Evolutionary conservation across 176 grass and related monocot species (phyloP).

Genomic region (Musa itinerans): DNA sequence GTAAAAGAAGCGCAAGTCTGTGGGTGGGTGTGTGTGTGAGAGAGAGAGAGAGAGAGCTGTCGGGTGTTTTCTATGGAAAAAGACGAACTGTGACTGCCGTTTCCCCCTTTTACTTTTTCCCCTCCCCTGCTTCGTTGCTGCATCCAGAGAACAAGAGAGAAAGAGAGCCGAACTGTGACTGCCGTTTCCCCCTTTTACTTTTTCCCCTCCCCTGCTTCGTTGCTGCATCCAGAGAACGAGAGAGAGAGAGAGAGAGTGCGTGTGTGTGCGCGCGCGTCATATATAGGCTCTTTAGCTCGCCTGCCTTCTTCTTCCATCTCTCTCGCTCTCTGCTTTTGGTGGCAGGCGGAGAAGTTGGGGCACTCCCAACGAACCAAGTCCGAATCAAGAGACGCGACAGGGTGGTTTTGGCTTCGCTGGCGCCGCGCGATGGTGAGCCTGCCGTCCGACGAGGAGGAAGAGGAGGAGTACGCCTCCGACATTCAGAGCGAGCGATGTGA

Average conservation of each 20-base stretch:
- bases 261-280: neutral
- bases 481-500: slow-evolving; percentile 36
- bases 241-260: too few species aligned
- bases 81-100: too few species aligned
- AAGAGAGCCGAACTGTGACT: too few species aligned
- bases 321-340: neutral
- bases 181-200: too few species aligned
- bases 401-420: neutral
- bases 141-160: neutral
- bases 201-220: too few species aligned
- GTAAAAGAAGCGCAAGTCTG: neutral
- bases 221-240: too few species aligned
- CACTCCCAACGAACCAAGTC: neutral
- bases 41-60: neutral
- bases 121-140: neutral
- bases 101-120: too few species aligned
- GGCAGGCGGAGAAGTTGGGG: too few species aligned
- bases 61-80: neutral
- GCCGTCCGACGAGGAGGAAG: slow-evolving; percentile 46
- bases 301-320: neutral
- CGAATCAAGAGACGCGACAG: neutral
- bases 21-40: neutral
- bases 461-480: slow-evolving; percentile 69
- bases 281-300: neutral
- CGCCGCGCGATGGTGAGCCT: slow-evolving; percentile 48